Evolutionary conservation across 2,329 filamentous ascomycete species (phyloP), one percentile per base, ranked within the genome.

Genomic region (Amesomyces nigricolor): DNA sequence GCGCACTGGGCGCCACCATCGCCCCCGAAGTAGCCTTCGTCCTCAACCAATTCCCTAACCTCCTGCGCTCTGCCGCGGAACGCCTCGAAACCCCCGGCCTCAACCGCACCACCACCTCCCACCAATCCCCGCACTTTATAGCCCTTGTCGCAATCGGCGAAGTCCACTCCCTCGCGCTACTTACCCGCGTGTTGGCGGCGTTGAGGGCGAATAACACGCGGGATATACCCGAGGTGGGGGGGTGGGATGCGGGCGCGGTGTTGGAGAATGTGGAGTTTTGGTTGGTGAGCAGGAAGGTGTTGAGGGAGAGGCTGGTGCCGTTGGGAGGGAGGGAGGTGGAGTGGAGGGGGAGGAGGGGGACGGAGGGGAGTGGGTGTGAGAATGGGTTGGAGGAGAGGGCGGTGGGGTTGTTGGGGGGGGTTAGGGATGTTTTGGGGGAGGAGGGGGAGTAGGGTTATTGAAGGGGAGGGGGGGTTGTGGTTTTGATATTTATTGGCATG

Each of bases 1-100:
- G 87, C 57, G 84, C 88, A 10, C 83, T 99, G 16, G 90, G 91
- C 10, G 80, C 85, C 1, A 87, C 89, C 1, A 83, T 95, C 46
- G 91, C 91, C 0, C 83, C 86, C 0, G 94, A 99, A 70, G 83
- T 97, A 5, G 82, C 88, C 0, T 85, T 86, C 56, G 95, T 97
- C 67, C 78, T 99, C 29, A 95, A 95, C 66, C 87, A 91, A 67
- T 99, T 96, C 69, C 86, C 89, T 10, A 80, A 84, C 46, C 85
- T 97, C 56, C 78, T 99, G 9, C 72, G 75, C 42, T 82, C 88
- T 30, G 89, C 89, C 11, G 80, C 87, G 7, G 81, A 84, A 49
- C 81, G 87, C 1, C 84, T 97, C 59, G 86, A 89, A 66, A 75
- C 81, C 35, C 75, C 82, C 19, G 71, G 79, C 0, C 74, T 77